Base-by-base conservation (phyloP, 2,329 filamentous ascomycete genomes). In the Diaporthe amygdali region DNA sequence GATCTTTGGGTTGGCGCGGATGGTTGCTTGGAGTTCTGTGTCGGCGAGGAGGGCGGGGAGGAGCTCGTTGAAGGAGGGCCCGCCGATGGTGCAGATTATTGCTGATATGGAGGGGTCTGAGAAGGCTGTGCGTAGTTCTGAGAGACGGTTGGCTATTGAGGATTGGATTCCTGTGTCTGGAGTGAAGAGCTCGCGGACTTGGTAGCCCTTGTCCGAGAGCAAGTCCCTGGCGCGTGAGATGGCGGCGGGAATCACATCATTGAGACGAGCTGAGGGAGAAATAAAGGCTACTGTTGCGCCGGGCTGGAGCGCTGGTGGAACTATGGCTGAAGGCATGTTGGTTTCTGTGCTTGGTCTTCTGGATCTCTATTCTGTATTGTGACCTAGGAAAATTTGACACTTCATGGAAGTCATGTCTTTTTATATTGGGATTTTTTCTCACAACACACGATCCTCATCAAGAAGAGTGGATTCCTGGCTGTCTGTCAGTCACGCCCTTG, bases 41-140 rank as follows among this genome's bases (percentile, higher is more conserved):
- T 85, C 83, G 1, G 76, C 78, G 17, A 82, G 70, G 0, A 85
- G 72, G 2, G 77, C 75, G 0, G 82, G 83, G 0, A 84, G 74
- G 17, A 85, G 79, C 76, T 85, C 82, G 3, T 77, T 83, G 64
- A 83, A 81, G 25, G 79, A 74, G 22, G 79, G 68, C 2, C 83
- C 83, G 61, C 83, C 83, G 66, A 82, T 77, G 37, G 81, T 83
- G 76, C 81, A 82, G 74, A 84, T 77, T 54, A 85, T 70, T 39
- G 81, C 82, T 8, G 78, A 75, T 56, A 84, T 76, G 5, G 55
- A 61, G 0, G 79, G 77, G 73, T 84, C 82, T 1, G 77, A 75
- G 69, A 85, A 81, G 39, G 82, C 83, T 14, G 77, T 71, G 44
- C 80, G 80, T 6, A 84, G 76, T 73, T 84, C 83, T 1, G 78